Conservation (phyloP, 306 rosid species). For the Albizia julibrissin region DNA sequence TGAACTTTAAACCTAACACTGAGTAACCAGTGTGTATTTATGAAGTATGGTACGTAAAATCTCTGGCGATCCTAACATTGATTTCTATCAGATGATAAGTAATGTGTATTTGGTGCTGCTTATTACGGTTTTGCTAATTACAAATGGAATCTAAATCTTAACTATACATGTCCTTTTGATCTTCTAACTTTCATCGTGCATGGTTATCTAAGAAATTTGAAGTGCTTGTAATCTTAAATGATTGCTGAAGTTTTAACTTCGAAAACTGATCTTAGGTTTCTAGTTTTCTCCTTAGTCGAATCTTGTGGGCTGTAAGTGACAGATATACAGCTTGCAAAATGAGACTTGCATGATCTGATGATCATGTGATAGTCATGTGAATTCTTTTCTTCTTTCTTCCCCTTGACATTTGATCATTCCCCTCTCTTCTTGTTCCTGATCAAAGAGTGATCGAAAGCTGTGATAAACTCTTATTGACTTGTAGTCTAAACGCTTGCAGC, state of each 20-base stretch:
- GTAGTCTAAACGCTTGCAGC: background rate
- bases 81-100: conserved; percentile 7
- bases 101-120: background rate
- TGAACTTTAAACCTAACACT: background rate
- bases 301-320: no score
- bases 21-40: background rate
- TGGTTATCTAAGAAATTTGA: no score
- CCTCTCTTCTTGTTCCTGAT: background rate
- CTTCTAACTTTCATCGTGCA: no score
- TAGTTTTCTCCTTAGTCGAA: no score
- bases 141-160: no score
- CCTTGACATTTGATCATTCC: background rate
- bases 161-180: no score
- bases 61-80: background rate
- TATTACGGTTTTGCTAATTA: no score
- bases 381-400: background rate
- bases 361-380: background rate
- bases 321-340: no score
- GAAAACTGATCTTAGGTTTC: no score
- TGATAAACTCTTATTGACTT: background rate
- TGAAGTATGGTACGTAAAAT: background rate
- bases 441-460: background rate
- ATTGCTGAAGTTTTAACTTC: no score
- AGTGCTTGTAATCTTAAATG: no score
- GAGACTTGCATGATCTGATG: background rate